Base-by-base conservation (phyloP, 805 yeast genomes). In the Pichia ethanolica region DNA sequence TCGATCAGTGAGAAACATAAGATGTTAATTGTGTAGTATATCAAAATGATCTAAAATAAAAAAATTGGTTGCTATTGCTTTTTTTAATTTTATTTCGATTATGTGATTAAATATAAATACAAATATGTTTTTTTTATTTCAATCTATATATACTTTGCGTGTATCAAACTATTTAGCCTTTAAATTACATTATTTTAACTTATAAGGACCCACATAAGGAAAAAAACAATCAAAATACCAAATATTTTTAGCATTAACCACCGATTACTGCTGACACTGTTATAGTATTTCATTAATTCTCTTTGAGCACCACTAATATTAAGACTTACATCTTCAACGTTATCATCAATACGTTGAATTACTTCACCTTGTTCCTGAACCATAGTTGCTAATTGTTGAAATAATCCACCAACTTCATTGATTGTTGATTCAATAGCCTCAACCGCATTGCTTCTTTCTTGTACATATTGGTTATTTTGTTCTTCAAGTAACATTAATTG, bases 361-460 rank as follows among this genome's bases (percentile, higher is more conserved):
- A 86, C 86, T 59, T 93, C 99, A 39, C 98, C 91, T 68, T 93
- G 99, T 66, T 93, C 98, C 53, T 87, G 89, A 7, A 93, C 97
- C 98, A 93, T 91, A 1, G 95, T 85, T 5, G 98, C 96, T 59
- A 93, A 74, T 67, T 93, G 99, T 59, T 87, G 91, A 70, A 93
- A 93, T 52, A 93, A 74, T 45, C 86, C 85, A 40, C 99, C 99
- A 44, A 93, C 96, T 66, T 93, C 98, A 61, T 91, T 91, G 53
- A 93, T 93, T 0, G 99, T 93, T n/a, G 89, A 78, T 64, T 93
- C 99, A 45, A 93, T 93, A 0, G 97, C 88, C 63, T 91, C 98
- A 46, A 93, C 97, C 0, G 99, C 99, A 42, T 82, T 66, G 59
- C 82, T 83, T 60, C 99, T 77, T 57, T 86, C 93, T 59, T 83